phyloP scores from a whole-genome alignment of 2,329 filamentous ascomycete species.

The Botrytis cinerea region DNA sequence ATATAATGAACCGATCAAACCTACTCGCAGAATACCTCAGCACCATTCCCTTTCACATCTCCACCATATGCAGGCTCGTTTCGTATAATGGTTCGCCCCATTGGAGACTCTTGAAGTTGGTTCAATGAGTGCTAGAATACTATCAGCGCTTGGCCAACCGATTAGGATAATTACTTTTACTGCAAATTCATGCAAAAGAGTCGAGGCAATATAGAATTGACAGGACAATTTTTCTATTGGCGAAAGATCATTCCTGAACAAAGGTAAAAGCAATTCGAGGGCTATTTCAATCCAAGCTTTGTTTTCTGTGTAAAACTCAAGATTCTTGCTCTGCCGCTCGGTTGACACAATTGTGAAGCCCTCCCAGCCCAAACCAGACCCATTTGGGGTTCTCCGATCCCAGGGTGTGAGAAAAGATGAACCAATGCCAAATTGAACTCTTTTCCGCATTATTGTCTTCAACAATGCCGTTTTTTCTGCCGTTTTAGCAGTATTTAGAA shows the following conservation, averaged over 20 bases:
- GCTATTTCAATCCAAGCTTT: constrained; percentile 9
- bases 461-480: neutral
- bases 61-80: constrained; percentile 10
- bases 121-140: constrained; percentile 3
- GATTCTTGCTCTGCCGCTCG: neutral
- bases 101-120: constrained; percentile 12
- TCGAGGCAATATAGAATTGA: constrained; percentile 15
- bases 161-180: neutral
- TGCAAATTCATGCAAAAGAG: constrained; percentile 8
- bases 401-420: neutral
- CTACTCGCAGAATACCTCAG: constrained; percentile 10
- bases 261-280: neutral
- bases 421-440: constrained; percentile 8
- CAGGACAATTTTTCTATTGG: neutral
- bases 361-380: neutral
- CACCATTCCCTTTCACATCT: neutral
- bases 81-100: neutral
- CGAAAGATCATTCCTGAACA: constrained; percentile 12
- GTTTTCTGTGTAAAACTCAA: neutral
- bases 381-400: constrained; percentile 3
- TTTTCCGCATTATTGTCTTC: neutral
- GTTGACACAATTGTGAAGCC: neutral
- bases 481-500: neutral
- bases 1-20: neutral
- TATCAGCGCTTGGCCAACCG: neutral